Evolutionary conservation across 2,329 filamentous ascomycete genomes (phyloP), one percentile per base, ranked within the genome.

Genomic region (Didymella segeticola): DNA sequence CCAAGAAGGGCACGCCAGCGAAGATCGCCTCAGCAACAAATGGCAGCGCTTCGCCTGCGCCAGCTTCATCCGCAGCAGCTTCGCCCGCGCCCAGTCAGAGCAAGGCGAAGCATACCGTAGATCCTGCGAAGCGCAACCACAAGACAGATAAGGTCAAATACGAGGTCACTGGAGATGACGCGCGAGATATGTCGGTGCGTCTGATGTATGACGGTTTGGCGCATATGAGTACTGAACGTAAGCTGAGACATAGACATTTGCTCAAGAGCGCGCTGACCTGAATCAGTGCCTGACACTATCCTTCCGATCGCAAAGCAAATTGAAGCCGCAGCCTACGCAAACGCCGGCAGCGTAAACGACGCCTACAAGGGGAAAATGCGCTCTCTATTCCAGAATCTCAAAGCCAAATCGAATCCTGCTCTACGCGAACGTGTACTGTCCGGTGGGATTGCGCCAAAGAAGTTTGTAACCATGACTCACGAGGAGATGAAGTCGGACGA

Each of bases 171-270:
- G 86, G 86, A 41, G 87, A 89, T 55, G 78, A 82, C 52, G 83
- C 84, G 17, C 89, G 95, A 54, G 90, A 98, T 78, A 89, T 86
- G 70, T 96, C 90, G 74, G 87, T 97, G 58, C 92, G 91, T 43
- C 83, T 99, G 36, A 85, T 99, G 75, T 99, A 98, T 80, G 95
- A 99, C 68, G 95, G 93, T 14, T 82, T 99, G 59, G 92, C 89
- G 39, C 84, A 86, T 52, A 89, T 89, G 74, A 85, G 89, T 23
- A 72, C 79, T 57, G 79, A 80, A 45, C 58, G 77, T 79, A 70
- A 64, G 77, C 70, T 15, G 14, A 19, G 12, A 17, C 15, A 12
- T 15, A 20, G 10, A 37, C 11, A 43, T 9, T 30, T 17, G 14
- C 25, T 25, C 2, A 20, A 5, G 17, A 31, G 3, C 6, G 7